Evolutionary conservation across 441 rosid species (phyloP).

Genomic region (Adansonia grandidieri): DNA sequence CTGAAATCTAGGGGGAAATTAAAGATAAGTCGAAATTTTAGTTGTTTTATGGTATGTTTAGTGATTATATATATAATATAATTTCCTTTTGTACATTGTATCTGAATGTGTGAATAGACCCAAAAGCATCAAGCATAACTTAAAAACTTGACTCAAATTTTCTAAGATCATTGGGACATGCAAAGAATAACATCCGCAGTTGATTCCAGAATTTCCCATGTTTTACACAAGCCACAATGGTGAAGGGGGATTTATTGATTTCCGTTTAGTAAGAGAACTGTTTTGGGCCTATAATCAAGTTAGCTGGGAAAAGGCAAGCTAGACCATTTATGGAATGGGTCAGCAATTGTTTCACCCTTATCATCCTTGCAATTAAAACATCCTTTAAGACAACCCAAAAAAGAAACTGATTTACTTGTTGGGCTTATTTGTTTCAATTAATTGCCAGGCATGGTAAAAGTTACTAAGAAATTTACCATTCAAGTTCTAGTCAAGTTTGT

Average conservation of each 20-base stretch:
- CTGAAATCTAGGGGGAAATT: no score
- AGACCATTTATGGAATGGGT: not conserved
- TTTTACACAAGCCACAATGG: no score
- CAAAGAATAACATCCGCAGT: no score
- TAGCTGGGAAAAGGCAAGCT: not conserved
- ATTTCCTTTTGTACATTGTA: no score
- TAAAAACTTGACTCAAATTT: no score
- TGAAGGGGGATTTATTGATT: not conserved
- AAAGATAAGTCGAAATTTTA: no score
- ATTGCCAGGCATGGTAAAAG: not conserved
- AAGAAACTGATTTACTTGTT: not conserved
- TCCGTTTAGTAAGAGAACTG: not conserved
- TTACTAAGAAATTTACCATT: not conserved
- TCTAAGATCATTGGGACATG: no score
- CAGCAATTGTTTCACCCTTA: not conserved
- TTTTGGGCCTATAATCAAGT: not conserved
- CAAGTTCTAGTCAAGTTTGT: not conserved
- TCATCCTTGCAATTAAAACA: not conserved
- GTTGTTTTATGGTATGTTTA: no score
- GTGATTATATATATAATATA: no score
- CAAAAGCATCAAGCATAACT: no score
- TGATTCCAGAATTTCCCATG: no score
- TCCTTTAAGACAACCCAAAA: not conserved
- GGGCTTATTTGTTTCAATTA: not conserved
- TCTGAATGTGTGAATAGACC: no score